These are phyloP conservation scores for Thermothelomyces thermophilus DNA, from an alignment of 2,329 filamentous ascomycete species.

Conservation along the genomic window DNA sequence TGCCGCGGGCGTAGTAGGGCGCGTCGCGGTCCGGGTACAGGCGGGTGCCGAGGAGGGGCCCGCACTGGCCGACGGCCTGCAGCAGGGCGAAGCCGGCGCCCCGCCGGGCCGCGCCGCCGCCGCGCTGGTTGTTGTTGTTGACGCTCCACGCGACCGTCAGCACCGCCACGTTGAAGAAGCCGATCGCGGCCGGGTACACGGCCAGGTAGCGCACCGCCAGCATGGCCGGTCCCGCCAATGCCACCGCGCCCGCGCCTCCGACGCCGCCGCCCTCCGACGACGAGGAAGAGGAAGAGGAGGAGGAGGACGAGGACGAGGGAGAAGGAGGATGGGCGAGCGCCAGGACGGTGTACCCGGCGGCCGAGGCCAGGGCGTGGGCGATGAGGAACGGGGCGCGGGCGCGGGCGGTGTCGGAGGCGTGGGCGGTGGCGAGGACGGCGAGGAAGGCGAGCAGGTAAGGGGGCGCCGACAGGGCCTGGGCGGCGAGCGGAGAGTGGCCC, in stretches of 20 bases:
- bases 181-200: slow-evolving; percentile 69
- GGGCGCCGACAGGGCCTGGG: slow-evolving; percentile 74
- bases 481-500: slow-evolving; percentile 60
- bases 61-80: slow-evolving; percentile 75
- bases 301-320: too few relatives aligned
- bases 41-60: slow-evolving; percentile 62
- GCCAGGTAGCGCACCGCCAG: slow-evolving; percentile 59
- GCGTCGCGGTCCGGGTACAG: slow-evolving; percentile 55
- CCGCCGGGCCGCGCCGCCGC: slow-evolving; percentile 59
- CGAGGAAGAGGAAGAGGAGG: too few relatives aligned
- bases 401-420: slow-evolving; percentile 60
- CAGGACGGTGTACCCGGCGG: slow-evolving; percentile 51
- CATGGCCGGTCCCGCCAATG: too few relatives aligned
- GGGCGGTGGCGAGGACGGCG: slow-evolving; percentile 64
- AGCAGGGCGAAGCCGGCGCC: slow-evolving; percentile 73
- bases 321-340: slow-evolving; percentile 53
- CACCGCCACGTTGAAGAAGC: slow-evolving; percentile 80
- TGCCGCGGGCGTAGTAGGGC: slow-evolving; percentile 57
- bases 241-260: too few relatives aligned
- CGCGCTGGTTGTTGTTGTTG: slow-evolving; percentile 83
- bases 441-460: slow-evolving; percentile 74
- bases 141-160: slow-evolving; percentile 83
- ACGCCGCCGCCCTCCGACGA: too few relatives aligned
- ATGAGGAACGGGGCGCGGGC: slow-evolving; percentile 62
- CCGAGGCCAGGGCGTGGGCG: slow-evolving; percentile 60